Base-by-base conservation (phyloP, 2,329 filamentous ascomycete species). In the Neoarthrinium moseri region DNA sequence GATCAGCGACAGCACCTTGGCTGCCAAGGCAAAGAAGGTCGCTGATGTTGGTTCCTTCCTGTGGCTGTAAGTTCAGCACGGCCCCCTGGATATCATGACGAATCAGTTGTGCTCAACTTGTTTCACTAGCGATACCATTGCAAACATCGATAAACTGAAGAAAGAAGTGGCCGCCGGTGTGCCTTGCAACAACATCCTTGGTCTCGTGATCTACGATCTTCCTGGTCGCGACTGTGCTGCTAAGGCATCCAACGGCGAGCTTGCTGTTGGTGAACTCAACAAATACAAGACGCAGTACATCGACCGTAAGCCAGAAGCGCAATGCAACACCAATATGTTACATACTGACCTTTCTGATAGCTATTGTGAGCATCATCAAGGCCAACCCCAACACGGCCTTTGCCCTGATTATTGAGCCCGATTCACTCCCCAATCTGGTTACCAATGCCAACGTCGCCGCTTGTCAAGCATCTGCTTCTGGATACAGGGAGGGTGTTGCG, bases 151-250 rank as follows among this genome's bases (percentile, higher is more conserved):
- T 48, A 64, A 74, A 49, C 70, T 80, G 60, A 63, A 69, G 30
- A 53, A 60, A 15, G 76, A 74, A 10, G 68, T 81, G n/a, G 60
- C 56, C 15, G 66, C 57, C 18, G 67, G 73, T 29, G 70, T 76
- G 42, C 67, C 66, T 48, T 62, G 62, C 40, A 64, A 65, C 5
- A 66, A 71, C 57, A 61, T 67, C 50, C 62, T 67, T 17, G 67
- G 67, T 53, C 70, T 81, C 39, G 77, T 81, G 50, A 72, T 82
- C 53, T 82, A 82, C 61, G 72, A 81, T 60, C 71, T 82, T 18
- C 78, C 78, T 23, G 77, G 79, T 53, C 75, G 78, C 63, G 78
- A 82, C 65, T 82, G 78, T 57, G 75, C 77, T 41, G 78, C 78
- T 13, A 72, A 74, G 38, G 78, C 78, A 32, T 80, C 76, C 58